Evolutionary conservation across 495 filamentous ascomycete species (phyloP), one percentile per base, ranked within the genome.

Genomic region (Darksidea phi): DNA sequence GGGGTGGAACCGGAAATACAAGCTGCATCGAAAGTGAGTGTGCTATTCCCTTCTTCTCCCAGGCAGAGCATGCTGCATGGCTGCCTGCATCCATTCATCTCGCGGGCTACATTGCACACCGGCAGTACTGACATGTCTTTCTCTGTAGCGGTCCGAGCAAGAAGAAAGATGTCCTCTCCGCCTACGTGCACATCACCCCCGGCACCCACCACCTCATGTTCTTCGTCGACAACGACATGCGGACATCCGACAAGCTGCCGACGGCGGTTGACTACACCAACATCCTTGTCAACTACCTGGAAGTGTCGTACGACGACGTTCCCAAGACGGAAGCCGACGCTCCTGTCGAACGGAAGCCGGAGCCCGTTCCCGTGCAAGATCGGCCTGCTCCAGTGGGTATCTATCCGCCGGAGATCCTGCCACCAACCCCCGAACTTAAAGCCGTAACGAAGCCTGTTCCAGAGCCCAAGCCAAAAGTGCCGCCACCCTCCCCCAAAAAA

Each of bases 171-270:
- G 77, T 84, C 28, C 86, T 89, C 73, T 86, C 86, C 24, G 84
- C 89, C 20, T 85, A 84, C 12, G 80, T 97, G 62, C 86, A 86
- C 66, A 84, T 98, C 54, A 86, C 86, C 13, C 90, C 94, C 1
- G 94, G 94, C 38, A 97, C 94, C 1, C 94, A 98, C 74, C 94
- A 98, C 75, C 79, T 98, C 64, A 91, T 94, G 68, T 98, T 97
- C 77, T 83, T 98, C 66, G 90, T 97, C 24, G 91, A 97, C 73
- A 88, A 88, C 36, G 86, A 91, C 61, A 96, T 97, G 91, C 81
- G 85, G 59, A 89, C 89, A 17, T 91, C 92, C 5, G 85, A 88
- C 45, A 83, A 87, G 61, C 82, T 96, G 21, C 92, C 94, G 1
- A 97, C 95, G 0, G 93, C 94, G 0, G 94, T 98, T 24, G 94